Evolutionary conservation across 768 basidiomycete genomes (phyloP).

Genomic region (Naematelia aurantialba): DNA sequence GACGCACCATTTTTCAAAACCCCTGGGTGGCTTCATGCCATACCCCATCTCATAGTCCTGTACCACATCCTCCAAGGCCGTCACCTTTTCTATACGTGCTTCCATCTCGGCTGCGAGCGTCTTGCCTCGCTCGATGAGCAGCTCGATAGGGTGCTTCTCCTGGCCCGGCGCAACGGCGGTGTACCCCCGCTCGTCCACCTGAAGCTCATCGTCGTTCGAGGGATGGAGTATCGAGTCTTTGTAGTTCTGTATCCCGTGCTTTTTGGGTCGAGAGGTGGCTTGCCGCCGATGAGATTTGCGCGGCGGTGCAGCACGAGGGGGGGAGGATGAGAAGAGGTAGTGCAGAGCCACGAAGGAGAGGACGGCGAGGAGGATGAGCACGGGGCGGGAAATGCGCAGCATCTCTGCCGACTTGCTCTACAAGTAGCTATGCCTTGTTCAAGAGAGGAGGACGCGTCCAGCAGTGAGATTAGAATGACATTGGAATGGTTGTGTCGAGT

Average conservation of each 20-base stretch:
- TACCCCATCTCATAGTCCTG: slow-evolving; percentile 33
- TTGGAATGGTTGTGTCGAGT: not conserved
- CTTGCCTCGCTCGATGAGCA: slow-evolving; percentile 32
- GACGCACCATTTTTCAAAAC: slow-evolving; percentile 35
- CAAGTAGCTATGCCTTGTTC: too few species aligned
- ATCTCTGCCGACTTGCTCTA: too few species aligned
- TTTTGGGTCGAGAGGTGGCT: not conserved
- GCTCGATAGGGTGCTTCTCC: slow-evolving; percentile 29
- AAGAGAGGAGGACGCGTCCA: too few species aligned
- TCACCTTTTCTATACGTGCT: slow-evolving; percentile 20
- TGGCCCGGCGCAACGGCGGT: slow-evolving; percentile 10
- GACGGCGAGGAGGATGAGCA: not conserved
- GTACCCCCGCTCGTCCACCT: slow-evolving; percentile 18
- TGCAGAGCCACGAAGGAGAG: slow-evolving; percentile 11
- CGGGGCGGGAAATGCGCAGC: not conserved
- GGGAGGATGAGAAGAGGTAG: slow-evolving; percentile 3
- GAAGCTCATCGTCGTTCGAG: slow-evolving; percentile 8
- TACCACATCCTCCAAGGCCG: slow-evolving; percentile 27
- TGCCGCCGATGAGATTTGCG: slow-evolving; percentile 1
- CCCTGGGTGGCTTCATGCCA: slow-evolving; percentile 31
- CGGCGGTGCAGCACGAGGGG: not conserved
- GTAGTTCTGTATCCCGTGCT: not conserved
- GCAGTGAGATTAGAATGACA: not conserved
- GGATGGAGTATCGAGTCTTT: slow-evolving; percentile 3
- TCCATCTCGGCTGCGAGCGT: slow-evolving; percentile 18